These are phyloP conservation scores for Epichloe elymi DNA, from an alignment of 2,329 filamentous ascomycete species.

Conservation along the genomic window DNA sequence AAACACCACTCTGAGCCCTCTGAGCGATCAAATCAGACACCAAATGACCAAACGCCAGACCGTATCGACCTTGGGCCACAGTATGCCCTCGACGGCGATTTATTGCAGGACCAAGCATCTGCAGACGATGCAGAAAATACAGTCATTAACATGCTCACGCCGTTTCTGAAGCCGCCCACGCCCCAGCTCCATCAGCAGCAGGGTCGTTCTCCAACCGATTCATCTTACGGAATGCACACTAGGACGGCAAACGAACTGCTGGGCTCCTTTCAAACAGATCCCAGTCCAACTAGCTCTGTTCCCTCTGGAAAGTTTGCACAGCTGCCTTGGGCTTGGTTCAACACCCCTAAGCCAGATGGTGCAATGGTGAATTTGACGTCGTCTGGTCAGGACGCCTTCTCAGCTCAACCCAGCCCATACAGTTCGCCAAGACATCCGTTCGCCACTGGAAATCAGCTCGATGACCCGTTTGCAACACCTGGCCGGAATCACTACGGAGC, in stretches of 20 bases:
- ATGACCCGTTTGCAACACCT: slow-evolving; percentile 21
- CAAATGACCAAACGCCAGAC: background rate
- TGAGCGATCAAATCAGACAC: background rate
- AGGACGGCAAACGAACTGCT: slow-evolving; percentile 38
- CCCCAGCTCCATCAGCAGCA: slow-evolving; percentile 21
- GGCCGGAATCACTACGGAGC: slow-evolving; percentile 7
- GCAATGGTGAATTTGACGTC: slow-evolving; percentile 9
- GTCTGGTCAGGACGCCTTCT: slow-evolving; percentile 14
- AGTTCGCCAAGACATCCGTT: slow-evolving; percentile 10
- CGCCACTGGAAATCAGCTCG: slow-evolving; percentile 9
- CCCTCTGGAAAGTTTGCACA: slow-evolving; percentile 20
- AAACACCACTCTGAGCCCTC: background rate
- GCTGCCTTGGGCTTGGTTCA: slow-evolving; percentile 40
- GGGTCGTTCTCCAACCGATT: slow-evolving; percentile 22
- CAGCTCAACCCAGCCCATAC: slow-evolving; percentile 13
- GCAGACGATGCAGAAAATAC: slow-evolving; percentile 22
- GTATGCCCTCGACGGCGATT: background rate
- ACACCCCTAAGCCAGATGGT: slow-evolving; percentile 20
- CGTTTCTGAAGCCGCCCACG: slow-evolving; percentile 33
- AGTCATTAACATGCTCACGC: slow-evolving; percentile 35
- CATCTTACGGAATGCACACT: slow-evolving; percentile 43
- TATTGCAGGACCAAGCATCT: slow-evolving; percentile 3
- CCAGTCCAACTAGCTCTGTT: slow-evolving; percentile 17
- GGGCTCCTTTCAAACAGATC: slow-evolving; percentile 23
- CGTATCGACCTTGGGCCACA: background rate